Conservation (phyloP, 306 rosid genomes). For the Citrullus colocynthis region DNA sequence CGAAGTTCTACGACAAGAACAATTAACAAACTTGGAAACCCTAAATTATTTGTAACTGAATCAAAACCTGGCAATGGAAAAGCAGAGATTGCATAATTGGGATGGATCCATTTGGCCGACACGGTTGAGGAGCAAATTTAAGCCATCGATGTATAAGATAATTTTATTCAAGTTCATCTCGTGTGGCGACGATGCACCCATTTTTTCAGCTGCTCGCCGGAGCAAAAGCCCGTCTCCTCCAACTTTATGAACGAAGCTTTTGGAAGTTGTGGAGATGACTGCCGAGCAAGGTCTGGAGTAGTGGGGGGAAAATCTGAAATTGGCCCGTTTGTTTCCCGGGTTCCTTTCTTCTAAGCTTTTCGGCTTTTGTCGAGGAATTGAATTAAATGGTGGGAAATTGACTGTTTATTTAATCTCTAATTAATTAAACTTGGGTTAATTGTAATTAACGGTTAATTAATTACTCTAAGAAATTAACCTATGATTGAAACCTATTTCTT, state of each 20-base stretch:
- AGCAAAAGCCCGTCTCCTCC: neutral
- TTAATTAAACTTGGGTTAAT: neutral
- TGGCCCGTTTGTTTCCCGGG: neutral
- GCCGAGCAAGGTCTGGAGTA: neutral
- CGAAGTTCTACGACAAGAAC: neutral
- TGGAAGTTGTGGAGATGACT: neutral
- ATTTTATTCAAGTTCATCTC: neutral
- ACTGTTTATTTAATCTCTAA: neutral
- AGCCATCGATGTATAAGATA: neutral
- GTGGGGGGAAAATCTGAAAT: neutral
- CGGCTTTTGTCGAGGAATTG: neutral
- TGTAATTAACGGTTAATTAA: neutral
- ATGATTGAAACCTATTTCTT: neutral
- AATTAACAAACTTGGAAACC: neutral
- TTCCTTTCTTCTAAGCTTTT: neutral
- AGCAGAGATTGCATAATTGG: neutral
- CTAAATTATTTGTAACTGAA: neutral
- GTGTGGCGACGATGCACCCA: neutral
- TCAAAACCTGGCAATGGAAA: constrained; percentile 7
- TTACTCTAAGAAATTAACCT: neutral
- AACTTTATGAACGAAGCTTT: neutral
- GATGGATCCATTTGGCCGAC: neutral
- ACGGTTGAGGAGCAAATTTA: neutral
- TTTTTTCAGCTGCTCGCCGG: neutral
- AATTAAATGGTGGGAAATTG: neutral